Evolutionary conservation across 257 asterid species (phyloP), one percentile per base, ranked within the genome.

Genomic region (Solanum infundibuliforme): DNA sequence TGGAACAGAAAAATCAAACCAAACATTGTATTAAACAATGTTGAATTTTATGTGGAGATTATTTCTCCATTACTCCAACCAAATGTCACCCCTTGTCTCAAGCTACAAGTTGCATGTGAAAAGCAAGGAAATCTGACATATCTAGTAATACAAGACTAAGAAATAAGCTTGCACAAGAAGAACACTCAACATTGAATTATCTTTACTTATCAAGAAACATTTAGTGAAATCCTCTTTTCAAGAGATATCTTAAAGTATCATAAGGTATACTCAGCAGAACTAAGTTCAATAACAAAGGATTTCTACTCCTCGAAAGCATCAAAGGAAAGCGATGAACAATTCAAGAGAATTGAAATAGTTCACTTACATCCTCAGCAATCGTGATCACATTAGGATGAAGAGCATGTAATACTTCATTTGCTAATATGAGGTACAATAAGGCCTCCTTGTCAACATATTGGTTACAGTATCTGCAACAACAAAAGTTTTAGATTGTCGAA

Each of bases 371-470:
- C 93, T 97, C 99, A 79, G 99, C 98, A 90, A 97, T 95, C 5
- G 98, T 97, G 87, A 97, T 90, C 85, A 97, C 90, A 90, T 94
- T 91, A 86, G 99, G 99, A 91, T 97, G 98, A 90, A 97, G 96
- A 86, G 55, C 90, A 87, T 97, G 99, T 90, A 97, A 84, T 86
- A 93, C 91, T 92, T 97, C 98, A 93, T 97, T 97, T 60, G 97
- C 98, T 90, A 95, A 90, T 86, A 97, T 87, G 91, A 97, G 96
- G 92, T 97, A 97, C 82, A 97, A 87, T 87, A 95, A 87, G 83
- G 99, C 99, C 68, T 95, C 98, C 91, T 85, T 94, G 94, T 95
- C 99, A 29, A 97, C 98, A 90, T 95, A 95, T 93, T 97, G 98
- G 90, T 95, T 97, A 90, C 98, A 97, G 91, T 90, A 95, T 95